Evolutionary conservation across 805 yeast genomes (phyloP), one percentile per base, ranked within the genome.

Genomic region (Ogataea zsoltii): DNA sequence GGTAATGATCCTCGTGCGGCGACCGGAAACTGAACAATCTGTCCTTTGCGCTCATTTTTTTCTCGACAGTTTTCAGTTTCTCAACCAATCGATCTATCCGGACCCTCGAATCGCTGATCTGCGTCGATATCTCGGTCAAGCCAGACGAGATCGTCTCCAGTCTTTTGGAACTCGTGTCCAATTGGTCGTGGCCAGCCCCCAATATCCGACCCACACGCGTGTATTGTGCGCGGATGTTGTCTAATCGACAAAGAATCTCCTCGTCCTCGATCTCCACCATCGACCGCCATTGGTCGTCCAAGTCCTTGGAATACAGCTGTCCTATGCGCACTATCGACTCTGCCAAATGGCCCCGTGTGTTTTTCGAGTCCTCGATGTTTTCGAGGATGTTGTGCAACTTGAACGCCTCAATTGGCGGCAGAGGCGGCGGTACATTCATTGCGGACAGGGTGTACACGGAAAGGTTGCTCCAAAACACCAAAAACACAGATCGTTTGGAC

Each of bases 1-100:
- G 73, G 55, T 74, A 77, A 51, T 77, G 81, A 14, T 56, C 57
- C 46, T 65, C 62, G 56, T 75, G 74, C 1, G 73, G 64, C 7
- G 70, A 63, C 16, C 65, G 61, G 3, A 60, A 47, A 12, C 63
- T 56, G 21, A 70, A 62, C 13, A 74, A 56, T 33, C 74, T 59
- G 25, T 68, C 73, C 28, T 65, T 62, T 7, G 50, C 44, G 0
- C 74, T 69, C 40, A 76, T 49, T 18, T 53, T 53, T 7, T 52
- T 30, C 47, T 77, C 80, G 9, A 73, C 51, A 14, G 44, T 50
- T 28, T 60, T 57, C 28, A 73, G 47, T 41, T 61, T 60, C 5
- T 50, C 45, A 2, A 67, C 52, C 15, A 65, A 42, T 2, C 45
- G 42, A 32, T 63, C 62, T 2, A 66, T 42, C 31, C 49, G 57